Evolutionary conservation across 371 early-diverging fungal species (phyloP), one percentile per base, ranked within the genome.

Genomic region (Umbelopsis sp.): DNA sequence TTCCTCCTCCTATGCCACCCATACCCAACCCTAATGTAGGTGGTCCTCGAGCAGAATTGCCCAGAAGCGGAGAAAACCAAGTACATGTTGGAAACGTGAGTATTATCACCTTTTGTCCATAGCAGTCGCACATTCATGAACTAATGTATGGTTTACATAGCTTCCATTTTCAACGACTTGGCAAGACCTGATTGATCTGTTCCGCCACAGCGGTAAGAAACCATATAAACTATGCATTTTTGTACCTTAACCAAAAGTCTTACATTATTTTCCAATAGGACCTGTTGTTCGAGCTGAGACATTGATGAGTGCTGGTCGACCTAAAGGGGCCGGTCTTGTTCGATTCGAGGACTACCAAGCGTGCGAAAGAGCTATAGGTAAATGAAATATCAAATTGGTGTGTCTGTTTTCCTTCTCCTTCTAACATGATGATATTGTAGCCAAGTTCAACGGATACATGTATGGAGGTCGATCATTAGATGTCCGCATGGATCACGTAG

Each of bases 141-240:
- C 24, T 24, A 37, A 38, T 65, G 41, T 51, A 22, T 65, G 12
- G 18, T 48, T 20, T 6, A n/a, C 16, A 3, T 73, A 89, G 90
- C 65, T 89, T 35, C 90, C 88, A 2, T 87, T 82, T 37, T 84
- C 88, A 10, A 89, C 90, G 12, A 89, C 90, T 6, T 82, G 85
- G 75, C 84, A 88, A 65, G 90, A 89, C 66, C 70, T 89, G 53
- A 88, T 83, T 68, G 90, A 89, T 50, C 67, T 89, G n/a, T 89
- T 89, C 71, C 80, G 86, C 65, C 85, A 85, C 62, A 80, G 90
- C 75, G 67, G 90, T 78, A 63, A 65, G 22, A n/a, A 14, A 38
- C 32, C 35, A 16, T 44, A 50, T 14, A 48, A 32, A 63, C 38
- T 1, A 8, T n/a, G 8, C 20, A 22, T 22, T 22, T 25, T 12